Percentiles rank a stretch among this genome's conserved stretches.
Evolutionary conservation across 371 early-diverging fungal species (phyloP).

Genomic region (Mucor mucedo): DNA sequence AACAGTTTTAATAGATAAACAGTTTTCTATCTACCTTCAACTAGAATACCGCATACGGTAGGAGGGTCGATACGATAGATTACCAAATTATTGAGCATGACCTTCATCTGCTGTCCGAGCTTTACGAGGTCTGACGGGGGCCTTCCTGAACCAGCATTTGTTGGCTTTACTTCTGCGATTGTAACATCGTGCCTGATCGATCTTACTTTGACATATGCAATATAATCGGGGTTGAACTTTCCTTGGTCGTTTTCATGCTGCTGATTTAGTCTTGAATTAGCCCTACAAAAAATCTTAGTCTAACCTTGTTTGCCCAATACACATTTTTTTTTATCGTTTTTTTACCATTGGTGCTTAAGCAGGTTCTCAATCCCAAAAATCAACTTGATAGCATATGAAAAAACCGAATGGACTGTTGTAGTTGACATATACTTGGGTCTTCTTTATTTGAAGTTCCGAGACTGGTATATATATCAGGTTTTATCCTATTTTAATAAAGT

Average conservation of each 20-base stretch:
- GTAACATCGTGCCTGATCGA: constrained; percentile 17
- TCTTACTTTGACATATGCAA: constrained; percentile 15
- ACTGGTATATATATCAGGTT: constrained; percentile 2
- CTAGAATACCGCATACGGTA: constrained; percentile 17
- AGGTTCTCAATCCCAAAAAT: constrained; percentile 19
- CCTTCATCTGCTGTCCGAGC: constrained; percentile 18
- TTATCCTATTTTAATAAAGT: constrained; percentile 15
- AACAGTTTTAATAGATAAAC: not conserved
- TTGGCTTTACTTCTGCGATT: constrained; percentile 16
- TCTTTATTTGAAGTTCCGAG: no score
- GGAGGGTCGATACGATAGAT: not conserved
- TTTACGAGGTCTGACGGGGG: constrained; percentile 6
- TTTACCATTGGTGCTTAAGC: constrained; percentile 22
- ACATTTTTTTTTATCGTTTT: constrained; percentile 4
- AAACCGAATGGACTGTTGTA: no score
- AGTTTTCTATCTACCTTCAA: constrained; percentile 14
- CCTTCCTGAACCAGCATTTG: constrained; percentile 11
- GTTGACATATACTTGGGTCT: no score
- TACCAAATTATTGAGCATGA: constrained; percentile 17
- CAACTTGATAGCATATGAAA: no score
- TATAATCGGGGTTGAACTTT: constrained; percentile 19
- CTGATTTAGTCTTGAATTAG: constrained; percentile 18
- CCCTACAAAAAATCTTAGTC: constrained; percentile 9
- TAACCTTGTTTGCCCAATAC: constrained; percentile 2
- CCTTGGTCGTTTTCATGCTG: constrained; percentile 15